These are phyloP conservation scores for Berkeleyomyces basicola DNA, from an alignment of 2,329 filamentous ascomycete genomes.

Conservation along the genomic window DNA sequence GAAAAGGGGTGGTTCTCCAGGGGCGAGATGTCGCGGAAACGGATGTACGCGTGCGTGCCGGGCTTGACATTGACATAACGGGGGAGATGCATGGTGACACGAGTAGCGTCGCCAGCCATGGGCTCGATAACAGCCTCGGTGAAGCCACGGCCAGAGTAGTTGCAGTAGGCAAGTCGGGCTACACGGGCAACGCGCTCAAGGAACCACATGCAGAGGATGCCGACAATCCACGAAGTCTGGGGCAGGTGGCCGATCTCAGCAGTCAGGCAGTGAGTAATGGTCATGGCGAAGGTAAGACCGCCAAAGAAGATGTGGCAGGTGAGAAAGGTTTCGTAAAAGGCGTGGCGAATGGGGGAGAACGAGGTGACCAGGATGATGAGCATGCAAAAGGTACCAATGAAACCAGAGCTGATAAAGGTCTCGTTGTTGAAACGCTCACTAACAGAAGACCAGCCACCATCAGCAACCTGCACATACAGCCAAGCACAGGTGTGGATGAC, in stretches of 20 bases:
- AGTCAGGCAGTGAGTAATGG: conserved; percentile 63
- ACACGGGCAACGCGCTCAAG: conserved; percentile 51
- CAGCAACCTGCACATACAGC: conserved; percentile 52
- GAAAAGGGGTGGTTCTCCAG: conserved; percentile 71
- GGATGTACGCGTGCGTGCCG: conserved; percentile 60
- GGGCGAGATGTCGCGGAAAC: conserved; percentile 45
- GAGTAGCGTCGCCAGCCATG: conserved; percentile 51
- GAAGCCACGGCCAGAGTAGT: conserved; percentile 40
- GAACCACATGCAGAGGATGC: conserved; percentile 61
- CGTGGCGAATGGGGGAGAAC: conserved; percentile 68
- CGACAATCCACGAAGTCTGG: conserved; percentile 58
- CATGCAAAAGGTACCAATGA: conserved; percentile 44
- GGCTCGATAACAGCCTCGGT: conserved; percentile 51
- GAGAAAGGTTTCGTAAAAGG: conserved; percentile 94
- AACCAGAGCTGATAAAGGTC: conserved; percentile 49
- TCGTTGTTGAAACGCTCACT: conserved; percentile 35
- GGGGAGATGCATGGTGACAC: conserved; percentile 54
- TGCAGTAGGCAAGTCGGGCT: conserved; percentile 46
- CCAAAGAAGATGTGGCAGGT: conserved; percentile 69
- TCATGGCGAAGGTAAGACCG: conserved; percentile 47
- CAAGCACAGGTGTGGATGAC: conserved; percentile 53
- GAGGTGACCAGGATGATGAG: conserved; percentile 51
- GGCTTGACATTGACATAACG: conserved; percentile 49
- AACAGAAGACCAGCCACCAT: conserved; percentile 45
- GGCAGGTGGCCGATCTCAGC: conserved; percentile 50